Evolutionary conservation across 2,329 filamentous ascomycete genomes (phyloP).

Genomic region (Dendrostoma leiphaemia): DNA sequence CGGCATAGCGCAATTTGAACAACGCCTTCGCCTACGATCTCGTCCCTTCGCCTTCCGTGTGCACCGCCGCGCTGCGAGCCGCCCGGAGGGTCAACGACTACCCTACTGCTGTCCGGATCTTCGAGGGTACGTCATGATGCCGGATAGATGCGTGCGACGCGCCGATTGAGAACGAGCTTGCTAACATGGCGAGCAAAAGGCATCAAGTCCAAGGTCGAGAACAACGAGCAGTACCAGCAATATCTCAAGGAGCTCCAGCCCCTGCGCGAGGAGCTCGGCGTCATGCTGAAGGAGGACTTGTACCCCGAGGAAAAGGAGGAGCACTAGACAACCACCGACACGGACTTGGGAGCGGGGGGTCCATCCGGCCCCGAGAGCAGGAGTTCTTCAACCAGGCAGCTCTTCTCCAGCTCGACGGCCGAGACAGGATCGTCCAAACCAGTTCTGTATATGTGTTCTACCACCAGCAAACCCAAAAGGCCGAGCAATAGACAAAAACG

Average conservation of each 20-base stretch:
- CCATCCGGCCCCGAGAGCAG: neutral
- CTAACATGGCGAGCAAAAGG: conserved; percentile 49
- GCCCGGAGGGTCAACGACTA: conserved; percentile 97
- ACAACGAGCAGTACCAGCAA: conserved; percentile 94
- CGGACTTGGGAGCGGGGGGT: no score
- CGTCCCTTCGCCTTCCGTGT: conserved; percentile 88
- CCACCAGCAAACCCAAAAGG: conserved; percentile 3
- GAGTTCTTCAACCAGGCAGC: neutral
- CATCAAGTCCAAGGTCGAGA: conserved; percentile 99
- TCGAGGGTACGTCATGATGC: conserved; percentile 70
- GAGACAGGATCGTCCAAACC: neutral
- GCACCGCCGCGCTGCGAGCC: conserved; percentile 87
- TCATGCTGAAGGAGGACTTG: conserved; percentile 87
- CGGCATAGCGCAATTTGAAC: conserved; percentile 76
- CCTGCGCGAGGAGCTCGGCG: conserved; percentile 88
- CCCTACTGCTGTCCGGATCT: conserved; percentile 96
- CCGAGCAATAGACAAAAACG: conserved; percentile 10
- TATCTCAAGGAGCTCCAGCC: conserved; percentile 92
- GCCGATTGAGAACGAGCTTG: neutral
- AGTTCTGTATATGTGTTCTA: conserved; percentile 18
- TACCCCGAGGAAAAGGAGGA: conserved; percentile 66
- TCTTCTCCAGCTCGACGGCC: neutral
- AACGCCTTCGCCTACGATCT: conserved; percentile 99
- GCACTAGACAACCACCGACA: conserved; percentile 13
- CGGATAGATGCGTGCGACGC: neutral